phyloP scores from a whole-genome alignment of 1,284 basidiomycete genomes.

The Rhizoctonia solani region DNA sequence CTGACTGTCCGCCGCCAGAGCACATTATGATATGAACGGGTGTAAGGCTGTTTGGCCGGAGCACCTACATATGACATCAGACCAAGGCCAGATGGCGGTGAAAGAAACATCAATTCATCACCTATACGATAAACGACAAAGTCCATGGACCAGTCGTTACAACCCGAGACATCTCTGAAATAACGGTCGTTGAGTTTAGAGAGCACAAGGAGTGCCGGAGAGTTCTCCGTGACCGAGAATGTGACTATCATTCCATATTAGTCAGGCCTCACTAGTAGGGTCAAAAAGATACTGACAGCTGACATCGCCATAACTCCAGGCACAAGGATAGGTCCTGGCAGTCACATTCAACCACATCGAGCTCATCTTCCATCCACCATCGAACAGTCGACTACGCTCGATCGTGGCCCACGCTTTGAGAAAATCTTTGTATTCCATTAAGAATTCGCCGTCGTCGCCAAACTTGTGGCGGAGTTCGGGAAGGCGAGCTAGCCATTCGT shows the following conservation, averaged over 20 bases:
- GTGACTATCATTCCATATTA: constrained; percentile 47
- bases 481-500: constrained; percentile 47
- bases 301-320: constrained; percentile 56
- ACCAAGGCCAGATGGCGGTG: too few species aligned
- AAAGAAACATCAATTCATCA: constrained; percentile 26
- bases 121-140: constrained; percentile 56
- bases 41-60: constrained; percentile 43
- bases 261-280: not conserved
- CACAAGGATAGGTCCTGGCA: constrained; percentile 46
- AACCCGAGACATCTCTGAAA: constrained; percentile 49
- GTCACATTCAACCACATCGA: constrained; percentile 55
- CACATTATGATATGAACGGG: constrained; percentile 47
- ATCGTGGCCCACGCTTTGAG: constrained; percentile 53
- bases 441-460: constrained; percentile 58
- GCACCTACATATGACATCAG: not conserved
- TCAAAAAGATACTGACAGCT: constrained; percentile 48
- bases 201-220: constrained; percentile 53
- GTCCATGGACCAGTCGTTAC: constrained; percentile 50
- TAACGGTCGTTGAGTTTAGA: constrained; percentile 55
- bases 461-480: constrained; percentile 50
- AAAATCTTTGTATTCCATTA: constrained; percentile 62
- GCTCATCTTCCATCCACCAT: constrained; percentile 54
- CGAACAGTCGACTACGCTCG: constrained; percentile 55
- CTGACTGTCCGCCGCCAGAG: constrained; percentile 50
- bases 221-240: constrained; percentile 48